A percentile compares a stretch with the other conserved stretches of the same genome.
Evolutionary conservation across 1,284 basidiomycete species (phyloP).

Genomic region (Volvariella volvacea): DNA sequence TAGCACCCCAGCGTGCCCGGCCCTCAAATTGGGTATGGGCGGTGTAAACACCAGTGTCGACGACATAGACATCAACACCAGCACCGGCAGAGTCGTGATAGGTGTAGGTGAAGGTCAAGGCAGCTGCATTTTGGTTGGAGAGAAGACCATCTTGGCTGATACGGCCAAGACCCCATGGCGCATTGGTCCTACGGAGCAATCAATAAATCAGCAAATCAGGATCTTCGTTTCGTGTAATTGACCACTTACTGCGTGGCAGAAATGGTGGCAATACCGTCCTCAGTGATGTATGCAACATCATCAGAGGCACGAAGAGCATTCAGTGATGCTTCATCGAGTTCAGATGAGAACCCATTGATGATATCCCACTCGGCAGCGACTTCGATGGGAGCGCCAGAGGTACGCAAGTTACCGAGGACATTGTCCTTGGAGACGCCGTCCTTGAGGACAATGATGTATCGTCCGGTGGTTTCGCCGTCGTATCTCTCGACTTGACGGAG

Average conservation of each 20-base stretch:
- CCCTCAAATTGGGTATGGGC: conserved; percentile 48
- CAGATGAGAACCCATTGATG: conserved; percentile 1
- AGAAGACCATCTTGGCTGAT: conserved; percentile 15
- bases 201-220: neutral
- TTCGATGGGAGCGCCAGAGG: neutral
- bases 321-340: conserved; percentile 1
- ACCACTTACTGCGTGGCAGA: conserved; percentile 15
- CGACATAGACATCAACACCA: conserved; percentile 28
- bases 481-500: conserved; percentile 16
- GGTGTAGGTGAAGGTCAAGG: conserved; percentile 20
- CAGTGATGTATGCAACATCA: conserved; percentile 65
- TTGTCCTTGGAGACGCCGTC: conserved; percentile 29
- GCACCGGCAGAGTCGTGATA: conserved; percentile 22
- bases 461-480: conserved; percentile 18
- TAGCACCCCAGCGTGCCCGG: conserved; percentile 62
- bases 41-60: conserved; percentile 19
- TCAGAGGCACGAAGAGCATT: conserved; percentile 14
- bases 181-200: conserved; percentile 14
- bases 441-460: conserved; percentile 61
- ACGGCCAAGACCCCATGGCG: conserved; percentile 28
- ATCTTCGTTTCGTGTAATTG: neutral
- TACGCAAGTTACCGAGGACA: too few species aligned
- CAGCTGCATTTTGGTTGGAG: neutral
- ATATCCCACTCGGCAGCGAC: conserved; percentile 2
- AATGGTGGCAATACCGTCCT: conserved; percentile 53